Evolutionary conservation across 176 grass and related monocot species (phyloP).

Genomic region (Tuctoria greenei): DNA sequence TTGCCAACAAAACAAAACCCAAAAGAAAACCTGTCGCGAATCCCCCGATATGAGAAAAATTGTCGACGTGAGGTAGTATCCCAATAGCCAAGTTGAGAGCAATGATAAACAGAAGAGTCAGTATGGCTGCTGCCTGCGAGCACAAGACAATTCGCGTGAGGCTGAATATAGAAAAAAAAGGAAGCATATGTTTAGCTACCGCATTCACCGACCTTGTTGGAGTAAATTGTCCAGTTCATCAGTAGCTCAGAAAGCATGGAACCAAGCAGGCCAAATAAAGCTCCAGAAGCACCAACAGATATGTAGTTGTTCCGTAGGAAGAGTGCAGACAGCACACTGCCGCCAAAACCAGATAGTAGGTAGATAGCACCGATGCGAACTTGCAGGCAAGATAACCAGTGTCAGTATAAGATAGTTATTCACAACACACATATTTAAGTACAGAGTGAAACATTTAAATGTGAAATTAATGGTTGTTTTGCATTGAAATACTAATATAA

Average conservation of each 20-base stretch:
- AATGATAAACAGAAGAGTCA: constrained; percentile 69
- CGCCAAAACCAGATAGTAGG: constrained; percentile 79
- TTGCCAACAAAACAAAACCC: constrained; percentile 74
- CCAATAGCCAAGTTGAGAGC: constrained; percentile 76
- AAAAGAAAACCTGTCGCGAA: constrained; percentile 76
- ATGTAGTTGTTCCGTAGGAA: constrained; percentile 57
- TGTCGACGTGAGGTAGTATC: constrained; percentile 72
- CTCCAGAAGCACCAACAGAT: constrained; percentile 87
- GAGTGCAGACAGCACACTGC: constrained; percentile 77
- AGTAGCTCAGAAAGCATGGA: constrained; percentile 98
- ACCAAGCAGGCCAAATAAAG: constrained; percentile 91
- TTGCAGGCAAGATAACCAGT: constrained; percentile 33
- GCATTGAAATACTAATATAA: background rate
- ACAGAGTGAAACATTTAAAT: background rate
- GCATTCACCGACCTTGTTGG: constrained; percentile 62
- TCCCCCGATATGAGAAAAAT: constrained; percentile 79
- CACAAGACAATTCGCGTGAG: background rate
- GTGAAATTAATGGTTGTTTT: background rate
- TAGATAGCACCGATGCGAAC: constrained; percentile 86
- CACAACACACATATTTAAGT: background rate
- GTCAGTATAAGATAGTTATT: constrained; percentile 23
- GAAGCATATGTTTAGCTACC: background rate
- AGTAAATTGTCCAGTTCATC: constrained; percentile 96
- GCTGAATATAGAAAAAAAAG: constrained; percentile 10
- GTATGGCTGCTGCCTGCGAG: constrained; percentile 71